Evolutionary conservation across 2,329 filamentous ascomycete species (phyloP), one percentile per base, ranked within the genome.

Genomic region (Tolypocladium guangdongense): DNA sequence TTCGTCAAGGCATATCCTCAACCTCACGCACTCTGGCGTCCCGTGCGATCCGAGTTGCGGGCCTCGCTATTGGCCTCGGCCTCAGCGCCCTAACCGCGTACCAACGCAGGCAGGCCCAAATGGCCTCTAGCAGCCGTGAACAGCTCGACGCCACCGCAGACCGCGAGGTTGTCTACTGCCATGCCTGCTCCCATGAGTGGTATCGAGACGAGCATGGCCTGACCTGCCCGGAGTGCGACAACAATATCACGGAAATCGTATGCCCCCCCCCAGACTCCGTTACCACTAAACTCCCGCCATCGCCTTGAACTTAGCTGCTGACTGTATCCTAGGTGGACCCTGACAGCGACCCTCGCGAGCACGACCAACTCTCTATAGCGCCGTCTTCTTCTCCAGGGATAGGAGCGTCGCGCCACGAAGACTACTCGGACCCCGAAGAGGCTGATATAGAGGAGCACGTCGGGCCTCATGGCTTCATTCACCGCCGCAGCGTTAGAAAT

Each of bases 231-330:
- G 69, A 73, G n/a, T 99, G 93, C 66, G 66, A 77, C 4, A 83
- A 83, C 38, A 89, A 95, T 22, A 84, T 89, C 59, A 89, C 83
- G 18, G 91, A 99, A 72, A 90, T 97, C 62, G 91, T 95, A 75
- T 64, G 86, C 76, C 24, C 14, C 20, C 14, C 36, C 30, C 16
- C 18, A 37, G 32, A 4, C 37, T 11, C 30, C 7, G 2, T 20
- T 35, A 1, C 4, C 36, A n/a, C 27, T 5, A 4, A 24, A 18
- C 41, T 11, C 5, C 2, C 18, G 27, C 2, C 27, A 12, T 18
- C 43, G 18, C 6, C 43, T n/a, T 16, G 11, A 33, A 6, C 18
- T 22, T 27, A n/a, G 16, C 33, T 50, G 27, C 38, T 35, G 7
- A 7, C 32, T 37, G 30, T 20, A 33, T 33, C 27, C 2, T 37